phyloP scores from a whole-genome alignment of 2,329 filamentous ascomycete genomes.

The Trichoderma sp. region DNA sequence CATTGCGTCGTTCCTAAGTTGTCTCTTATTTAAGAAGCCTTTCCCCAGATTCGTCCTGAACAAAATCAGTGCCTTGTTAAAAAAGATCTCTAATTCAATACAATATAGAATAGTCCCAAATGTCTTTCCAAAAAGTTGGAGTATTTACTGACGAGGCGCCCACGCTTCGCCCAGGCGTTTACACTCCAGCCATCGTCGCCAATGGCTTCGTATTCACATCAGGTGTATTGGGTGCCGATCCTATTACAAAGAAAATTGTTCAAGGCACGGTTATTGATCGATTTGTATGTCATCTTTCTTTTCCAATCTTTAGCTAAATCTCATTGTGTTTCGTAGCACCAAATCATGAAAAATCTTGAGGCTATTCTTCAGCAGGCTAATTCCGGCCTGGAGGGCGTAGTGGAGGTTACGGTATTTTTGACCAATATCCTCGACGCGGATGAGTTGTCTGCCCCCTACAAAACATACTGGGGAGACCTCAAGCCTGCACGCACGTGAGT shows the following conservation, averaged over 20 bases:
- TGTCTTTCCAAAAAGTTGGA: background rate
- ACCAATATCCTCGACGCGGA: background rate
- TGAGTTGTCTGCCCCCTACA: background rate
- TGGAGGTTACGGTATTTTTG: background rate
- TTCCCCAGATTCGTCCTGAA: background rate
- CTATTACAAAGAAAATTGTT: background rate
- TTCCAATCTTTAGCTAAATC: background rate
- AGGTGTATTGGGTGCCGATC: background rate
- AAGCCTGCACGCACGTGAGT: background rate
- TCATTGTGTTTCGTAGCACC: background rate
- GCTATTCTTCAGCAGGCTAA: background rate
- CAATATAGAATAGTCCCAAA: background rate
- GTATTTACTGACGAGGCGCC: background rate
- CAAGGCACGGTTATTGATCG: background rate
- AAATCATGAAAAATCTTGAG: background rate
- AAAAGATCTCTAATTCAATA: accelerated
- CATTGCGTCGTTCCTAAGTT: background rate
- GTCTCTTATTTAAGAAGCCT: background rate
- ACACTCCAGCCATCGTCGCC: background rate
- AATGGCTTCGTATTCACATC: background rate
- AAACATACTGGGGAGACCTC: background rate
- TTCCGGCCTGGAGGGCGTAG: background rate
- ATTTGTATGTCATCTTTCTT: background rate
- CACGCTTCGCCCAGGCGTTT: background rate
- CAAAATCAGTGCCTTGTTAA: background rate